phyloP scores from a whole-genome alignment of 2,329 filamentous ascomycete genomes.

The Neospermospora avenae region DNA sequence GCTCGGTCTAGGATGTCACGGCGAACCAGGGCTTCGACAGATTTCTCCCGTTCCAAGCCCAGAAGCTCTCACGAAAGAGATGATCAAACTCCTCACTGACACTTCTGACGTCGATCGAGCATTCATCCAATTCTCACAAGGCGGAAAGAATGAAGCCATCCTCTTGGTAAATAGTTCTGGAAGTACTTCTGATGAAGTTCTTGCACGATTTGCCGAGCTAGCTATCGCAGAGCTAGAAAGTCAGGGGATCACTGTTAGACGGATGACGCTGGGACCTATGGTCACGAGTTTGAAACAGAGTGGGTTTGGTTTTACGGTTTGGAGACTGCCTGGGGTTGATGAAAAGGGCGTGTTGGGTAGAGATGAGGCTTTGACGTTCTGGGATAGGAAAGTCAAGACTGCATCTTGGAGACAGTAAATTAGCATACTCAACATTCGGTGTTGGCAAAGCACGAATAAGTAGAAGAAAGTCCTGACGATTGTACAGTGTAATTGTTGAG shows the following conservation, averaged over 20 bases:
- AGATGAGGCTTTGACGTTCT: conserved; percentile 24
- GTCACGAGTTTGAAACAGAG: conserved; percentile 32
- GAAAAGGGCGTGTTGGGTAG: conserved; percentile 20
- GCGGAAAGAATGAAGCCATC: conserved; percentile 22
- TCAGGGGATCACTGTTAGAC: conserved; percentile 19
- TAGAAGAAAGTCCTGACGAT: too few relatives aligned
- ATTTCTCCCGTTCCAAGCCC: conserved; percentile 27
- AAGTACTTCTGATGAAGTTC: conserved; percentile 29
- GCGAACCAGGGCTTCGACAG: conserved; percentile 41
- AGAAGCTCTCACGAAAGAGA: conserved; percentile 23
- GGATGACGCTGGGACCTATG: conserved; percentile 28
- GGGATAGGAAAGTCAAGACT: conserved; percentile 28
- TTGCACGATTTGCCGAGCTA: conserved; percentile 28
- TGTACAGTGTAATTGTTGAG: too few relatives aligned
- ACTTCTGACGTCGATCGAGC: conserved; percentile 24
- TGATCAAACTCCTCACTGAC: conserved; percentile 26
- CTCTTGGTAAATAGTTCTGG: conserved; percentile 28
- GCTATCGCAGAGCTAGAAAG: conserved; percentile 26
- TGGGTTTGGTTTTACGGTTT: conserved; percentile 29
- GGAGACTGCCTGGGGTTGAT: conserved; percentile 21
- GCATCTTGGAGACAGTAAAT: conserved; percentile 29
- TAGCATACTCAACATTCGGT: not conserved
- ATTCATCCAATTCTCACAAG: conserved; percentile 26
- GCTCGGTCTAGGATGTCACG: conserved; percentile 49
- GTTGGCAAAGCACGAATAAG: too few relatives aligned